Conservation (phyloP, 2,329 filamentous ascomycete species). For the Cladosporium colombiae region DNA sequence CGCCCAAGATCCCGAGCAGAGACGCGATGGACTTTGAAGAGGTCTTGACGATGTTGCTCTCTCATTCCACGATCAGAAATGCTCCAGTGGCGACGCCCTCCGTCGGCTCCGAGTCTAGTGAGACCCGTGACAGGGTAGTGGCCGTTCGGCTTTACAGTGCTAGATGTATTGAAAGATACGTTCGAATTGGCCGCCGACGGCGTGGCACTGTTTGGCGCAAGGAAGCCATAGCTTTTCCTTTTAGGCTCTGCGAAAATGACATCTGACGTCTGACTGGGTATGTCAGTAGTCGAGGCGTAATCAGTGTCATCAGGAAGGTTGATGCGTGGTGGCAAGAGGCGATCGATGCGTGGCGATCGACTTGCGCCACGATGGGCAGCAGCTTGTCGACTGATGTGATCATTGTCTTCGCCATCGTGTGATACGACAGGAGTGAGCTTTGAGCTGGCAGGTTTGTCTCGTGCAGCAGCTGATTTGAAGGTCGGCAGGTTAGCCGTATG, state of each 20-base stretch:
- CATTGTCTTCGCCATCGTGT: constrained; percentile 25
- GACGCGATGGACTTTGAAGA: constrained; percentile 46
- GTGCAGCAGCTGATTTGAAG: constrained; percentile 51
- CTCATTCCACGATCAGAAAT: constrained; percentile 51
- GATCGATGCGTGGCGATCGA: constrained; percentile 46
- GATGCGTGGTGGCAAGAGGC: constrained; percentile 53
- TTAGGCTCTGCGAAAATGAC: constrained; percentile 20
- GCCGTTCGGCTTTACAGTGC: not conserved
- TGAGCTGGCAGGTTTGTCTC: constrained; percentile 22
- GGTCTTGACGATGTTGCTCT: constrained; percentile 36
- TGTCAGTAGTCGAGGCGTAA: constrained; percentile 25
- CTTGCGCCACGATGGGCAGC: constrained; percentile 40
- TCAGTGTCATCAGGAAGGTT: constrained; percentile 44
- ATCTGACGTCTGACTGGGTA: constrained; percentile 11
- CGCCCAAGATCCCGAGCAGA: constrained; percentile 76
- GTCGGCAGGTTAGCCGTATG: constrained; percentile 51
- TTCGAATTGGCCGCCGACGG: constrained; percentile 1
- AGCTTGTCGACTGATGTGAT: constrained; percentile 48
- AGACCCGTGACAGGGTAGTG: constrained; percentile 19
- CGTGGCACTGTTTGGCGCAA: constrained; percentile 10
- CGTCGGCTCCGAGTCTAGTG: constrained; percentile 1
- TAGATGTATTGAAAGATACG: constrained; percentile 4
- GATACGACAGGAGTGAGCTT: constrained; percentile 5
- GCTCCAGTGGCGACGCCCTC: constrained; percentile 57
- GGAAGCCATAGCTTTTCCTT: constrained; percentile 29